A percentile compares a stretch with the other conserved stretches of the same genome.
These are phyloP conservation scores for Trichoderma sp. DNA, from an alignment of 2,329 filamentous ascomycete species.

Conservation along the genomic window DNA sequence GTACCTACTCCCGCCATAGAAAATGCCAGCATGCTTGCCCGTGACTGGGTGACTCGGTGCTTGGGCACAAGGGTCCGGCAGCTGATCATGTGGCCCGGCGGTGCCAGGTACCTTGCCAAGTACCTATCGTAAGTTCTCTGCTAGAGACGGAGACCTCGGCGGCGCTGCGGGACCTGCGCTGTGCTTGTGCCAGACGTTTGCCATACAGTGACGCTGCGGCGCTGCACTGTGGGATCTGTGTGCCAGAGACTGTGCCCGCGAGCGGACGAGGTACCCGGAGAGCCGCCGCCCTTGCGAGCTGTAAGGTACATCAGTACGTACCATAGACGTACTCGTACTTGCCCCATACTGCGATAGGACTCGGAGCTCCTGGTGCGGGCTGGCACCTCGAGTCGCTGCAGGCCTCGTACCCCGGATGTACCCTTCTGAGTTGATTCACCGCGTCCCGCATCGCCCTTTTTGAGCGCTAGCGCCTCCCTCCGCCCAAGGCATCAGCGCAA, in stretches of 20 bases:
- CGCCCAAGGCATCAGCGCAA: conserved; percentile 4
- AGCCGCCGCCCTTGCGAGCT: neutral
- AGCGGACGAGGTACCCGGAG: neutral
- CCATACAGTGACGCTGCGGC: neutral
- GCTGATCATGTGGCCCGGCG: conserved; percentile 20
- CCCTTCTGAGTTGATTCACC: conserved; percentile 16
- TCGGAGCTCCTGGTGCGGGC: too few relatives aligned
- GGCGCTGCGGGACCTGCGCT: too few relatives aligned
- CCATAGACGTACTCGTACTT: too few relatives aligned
- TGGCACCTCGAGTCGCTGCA: too few relatives aligned
- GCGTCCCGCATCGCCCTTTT: conserved; percentile 10
- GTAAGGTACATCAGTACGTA: too few relatives aligned
- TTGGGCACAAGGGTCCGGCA: conserved; percentile 4
- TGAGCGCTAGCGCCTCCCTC: conserved; percentile 22
- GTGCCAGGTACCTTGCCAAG: neutral
- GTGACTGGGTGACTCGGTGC: conserved; percentile 4
- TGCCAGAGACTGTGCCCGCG: neutral
- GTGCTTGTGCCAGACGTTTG: neutral
- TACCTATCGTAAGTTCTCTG: too few relatives aligned
- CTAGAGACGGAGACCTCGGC: too few relatives aligned
- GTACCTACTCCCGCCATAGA: neutral
- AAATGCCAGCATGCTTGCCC: neutral
- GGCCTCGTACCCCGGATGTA: neutral
- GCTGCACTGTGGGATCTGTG: too few relatives aligned
- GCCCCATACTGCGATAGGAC: neutral